Conservation (phyloP, 1,284 basidiomycete genomes). For the Anthracocystis walkeri region DNA sequence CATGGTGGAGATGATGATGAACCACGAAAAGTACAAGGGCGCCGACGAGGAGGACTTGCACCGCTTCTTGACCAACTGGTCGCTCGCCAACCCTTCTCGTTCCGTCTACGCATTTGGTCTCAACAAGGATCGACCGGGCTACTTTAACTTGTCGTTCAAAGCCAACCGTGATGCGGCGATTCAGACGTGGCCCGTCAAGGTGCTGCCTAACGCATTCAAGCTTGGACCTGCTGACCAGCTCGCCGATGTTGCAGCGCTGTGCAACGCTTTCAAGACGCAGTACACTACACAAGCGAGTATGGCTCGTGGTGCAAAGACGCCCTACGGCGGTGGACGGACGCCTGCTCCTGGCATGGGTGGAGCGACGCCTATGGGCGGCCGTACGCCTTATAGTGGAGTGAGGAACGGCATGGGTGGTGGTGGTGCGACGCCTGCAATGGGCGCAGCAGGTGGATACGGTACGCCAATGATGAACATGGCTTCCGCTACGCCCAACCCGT, state of each 20-base stretch:
- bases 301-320: conserved; percentile 58
- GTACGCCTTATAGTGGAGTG: conserved; percentile 37
- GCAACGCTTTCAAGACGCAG: conserved; percentile 69
- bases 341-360: conserved; percentile 47
- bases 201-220: conserved; percentile 66
- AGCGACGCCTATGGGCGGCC: conserved; percentile 39
- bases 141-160: conserved; percentile 93
- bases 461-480: conserved; percentile 35
- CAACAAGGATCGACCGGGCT: conserved; percentile 88
- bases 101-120: conserved; percentile 96
- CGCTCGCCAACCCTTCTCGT: conserved; percentile 91
- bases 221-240: conserved; percentile 65
- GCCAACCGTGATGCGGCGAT: conserved; percentile 74
- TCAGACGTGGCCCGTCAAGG: conserved; percentile 69
- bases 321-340: conserved; percentile 51
- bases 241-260: conserved; percentile 63
- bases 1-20: conserved; percentile 93
- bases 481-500: conserved; percentile 45
- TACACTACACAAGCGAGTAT: conserved; percentile 63
- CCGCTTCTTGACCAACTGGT: conserved; percentile 62
- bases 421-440: conserved; percentile 22
- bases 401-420: conserved; percentile 36
- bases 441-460: conserved; percentile 31
- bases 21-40: conserved; percentile 94
- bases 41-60: conserved; percentile 83